Conservation (phyloP, 2,329 filamentous ascomycete genomes). For the Alternaria ventricosa region DNA sequence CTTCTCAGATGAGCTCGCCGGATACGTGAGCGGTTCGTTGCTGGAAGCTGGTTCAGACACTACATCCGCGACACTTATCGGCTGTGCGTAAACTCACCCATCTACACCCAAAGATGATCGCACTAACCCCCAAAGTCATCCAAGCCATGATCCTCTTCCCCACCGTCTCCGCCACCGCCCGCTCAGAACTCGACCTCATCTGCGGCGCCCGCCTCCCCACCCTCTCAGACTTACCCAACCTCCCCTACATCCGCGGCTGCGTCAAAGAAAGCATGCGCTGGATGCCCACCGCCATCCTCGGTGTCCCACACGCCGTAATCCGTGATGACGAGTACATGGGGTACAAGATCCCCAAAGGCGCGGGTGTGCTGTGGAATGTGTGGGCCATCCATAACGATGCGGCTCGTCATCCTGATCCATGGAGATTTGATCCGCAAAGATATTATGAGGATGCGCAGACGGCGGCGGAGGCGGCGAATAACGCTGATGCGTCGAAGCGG, state of each 20-base stretch:
- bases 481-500: slow-evolving; percentile 34
- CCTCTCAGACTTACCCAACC: slow-evolving; percentile 26
- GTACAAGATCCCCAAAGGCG: slow-evolving; percentile 48
- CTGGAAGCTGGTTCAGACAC: slow-evolving; percentile 43
- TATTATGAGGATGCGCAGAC: slow-evolving; percentile 37
- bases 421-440: slow-evolving; percentile 53
- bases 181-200: slow-evolving; percentile 38
- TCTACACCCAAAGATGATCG: neutral
- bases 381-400: slow-evolving; percentile 50
- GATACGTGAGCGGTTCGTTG: slow-evolving; percentile 32
- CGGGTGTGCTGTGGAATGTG: slow-evolving; percentile 43
- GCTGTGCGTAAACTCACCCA: slow-evolving; percentile 13
- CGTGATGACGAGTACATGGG: slow-evolving; percentile 41
- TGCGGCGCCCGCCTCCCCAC: slow-evolving; percentile 41
- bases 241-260: slow-evolving; percentile 37
- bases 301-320: slow-evolving; percentile 33
- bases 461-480: slow-evolving; percentile 40
- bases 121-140: slow-evolving; percentile 19
- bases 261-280: slow-evolving; percentile 42
- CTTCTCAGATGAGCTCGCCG: slow-evolving; percentile 31
- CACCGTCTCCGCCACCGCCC: slow-evolving; percentile 24
- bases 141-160: slow-evolving; percentile 37
- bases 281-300: slow-evolving; percentile 36
- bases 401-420: slow-evolving; percentile 50
- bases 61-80: slow-evolving; percentile 27